Evolutionary conservation across 352 stramenopile species (phyloP), one percentile per base, ranked within the genome.

Genomic region (Thraustotheca clavata): DNA sequence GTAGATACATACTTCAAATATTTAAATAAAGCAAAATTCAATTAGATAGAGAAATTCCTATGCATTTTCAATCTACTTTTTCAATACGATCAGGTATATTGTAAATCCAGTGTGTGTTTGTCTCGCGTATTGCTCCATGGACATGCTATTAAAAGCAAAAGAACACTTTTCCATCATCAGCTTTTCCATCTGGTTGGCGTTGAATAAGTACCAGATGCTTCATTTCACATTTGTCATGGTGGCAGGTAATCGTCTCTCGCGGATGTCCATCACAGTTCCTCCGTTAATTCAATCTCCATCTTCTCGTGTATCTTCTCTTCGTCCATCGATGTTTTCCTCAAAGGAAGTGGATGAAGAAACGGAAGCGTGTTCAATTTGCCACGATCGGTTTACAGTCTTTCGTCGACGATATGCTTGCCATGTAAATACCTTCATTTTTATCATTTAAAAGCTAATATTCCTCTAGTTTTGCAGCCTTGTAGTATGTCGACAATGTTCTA

Each of bases 311-410:
- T 63, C 55, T 9, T 60, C 31, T 16, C 26, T 20, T 16, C 39
- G 14, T 7, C 35, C 32, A 20, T 54, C 36, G 55, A 36, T 27
- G 12, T 16, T 20, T 18, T 49, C 39, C 16, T 24, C 41, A 5
- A 52, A 35, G 20, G 31, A 36, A 6, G 7, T 6, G 12, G 33
- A 27, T 7, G 20, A 27, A 2, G 12, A 18, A 3, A n/a, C 27
- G 9, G 43, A 22, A 20, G 20, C 3, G 0, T 65, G 57, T 22
- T 9, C 57, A 2, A 27, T 31, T 24, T 65, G 57, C 39, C 57
- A 49, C 20, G 57, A 65, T 31, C n/a, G n/a, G 11, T 65, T 65
- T n/a, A 54, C 57, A 6, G 26, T 65, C 16, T 65, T 65, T 33
- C 20, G 34, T 14, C 29, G 32, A 20, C 52, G 52, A 16, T 61